Percentiles rank a stretch among this genome's conserved stretches.
Conservation (phyloP, 2,329 filamentous ascomycete genomes). For the Lachnellula hyalina region DNA sequence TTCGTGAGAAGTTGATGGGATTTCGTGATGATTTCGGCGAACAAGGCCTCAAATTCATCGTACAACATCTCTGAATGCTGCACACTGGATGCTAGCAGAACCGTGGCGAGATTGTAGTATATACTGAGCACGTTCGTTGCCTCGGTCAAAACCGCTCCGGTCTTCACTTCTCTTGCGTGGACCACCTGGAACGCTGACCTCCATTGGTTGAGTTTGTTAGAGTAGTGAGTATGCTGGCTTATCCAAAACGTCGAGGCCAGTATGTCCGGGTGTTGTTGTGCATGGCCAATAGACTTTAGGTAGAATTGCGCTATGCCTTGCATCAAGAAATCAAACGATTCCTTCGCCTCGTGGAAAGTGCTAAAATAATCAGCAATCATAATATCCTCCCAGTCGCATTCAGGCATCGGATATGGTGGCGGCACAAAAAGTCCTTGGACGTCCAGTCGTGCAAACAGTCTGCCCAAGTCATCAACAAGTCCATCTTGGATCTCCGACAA, state of each 20-base stretch:
- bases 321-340: constrained; percentile 30
- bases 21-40: constrained; percentile 28
- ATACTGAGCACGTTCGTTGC: constrained; percentile 28
- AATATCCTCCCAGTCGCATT: constrained; percentile 28
- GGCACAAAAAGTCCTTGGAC: constrained; percentile 29
- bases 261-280: constrained; percentile 24
- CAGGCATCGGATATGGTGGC: constrained; percentile 29
- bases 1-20: constrained; percentile 24
- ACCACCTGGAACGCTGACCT: constrained; percentile 25
- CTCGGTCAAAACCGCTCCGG: constrained; percentile 21
- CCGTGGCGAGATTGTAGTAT: constrained; percentile 30
- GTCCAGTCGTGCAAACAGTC: constrained; percentile 30
- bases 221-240: constrained; percentile 27
- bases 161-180: constrained; percentile 22
- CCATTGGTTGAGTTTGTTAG: constrained; percentile 27
- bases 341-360: constrained; percentile 26
- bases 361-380: constrained; percentile 25
- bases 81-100: constrained; percentile 27
- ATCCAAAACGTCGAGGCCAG: constrained; percentile 23
- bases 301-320: constrained; percentile 30
- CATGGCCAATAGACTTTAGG: constrained; percentile 26
- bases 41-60: constrained; percentile 27
- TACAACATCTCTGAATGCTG: constrained; percentile 29
- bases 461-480: constrained; percentile 28
- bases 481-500: constrained; percentile 31